Base-by-base conservation (phyloP, 805 yeast genomes). In the Candida nemodendra region DNA sequence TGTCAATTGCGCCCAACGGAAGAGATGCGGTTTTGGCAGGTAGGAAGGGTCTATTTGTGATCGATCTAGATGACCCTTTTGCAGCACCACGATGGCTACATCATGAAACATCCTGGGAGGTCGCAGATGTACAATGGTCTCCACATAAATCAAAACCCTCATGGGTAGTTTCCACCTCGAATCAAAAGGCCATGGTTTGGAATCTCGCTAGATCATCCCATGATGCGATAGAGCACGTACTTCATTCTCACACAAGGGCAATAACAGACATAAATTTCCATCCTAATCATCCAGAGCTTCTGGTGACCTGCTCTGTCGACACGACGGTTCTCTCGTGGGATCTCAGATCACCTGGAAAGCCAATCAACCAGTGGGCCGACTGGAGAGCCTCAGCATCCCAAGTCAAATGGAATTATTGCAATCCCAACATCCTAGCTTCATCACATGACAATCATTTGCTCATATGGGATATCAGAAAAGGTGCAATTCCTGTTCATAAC, bases 91-190 rank as follows among this genome's bases (percentile, higher is more conserved):
- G 99, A 41, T 88, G 95, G 90, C 73, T 93, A 12, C 95, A 81
- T 38, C 96, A 93, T 56, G 72, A 80, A 24, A 91, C 97, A 0
- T 80, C 95, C 0, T 93, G 98, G 98, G 98, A 93, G 60, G 99
- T 93, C 3, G 96, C 99, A 0, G 97, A 91, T 59, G 97, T 91
- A 2, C 98, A 93, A 61, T 93, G 99, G 98, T 86, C 95, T 2
- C 96, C 97, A 0, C 97, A 93, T 57, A 69, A 74, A 5, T 72
- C 81, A 2, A 86, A 85, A 48, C 91, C 95, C 1, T 71, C 83
- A 5, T 90, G 97, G 95, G 87, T 93, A 29, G 83, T 91, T 1
- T 86, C 96, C 0, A 88, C 98, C 0, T 84, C 95, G 2, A 93
- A 91, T 60, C 99, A 91, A 57, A 91, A 91, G 64, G 98, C 96